Evolutionary conservation across 2,329 filamentous ascomycete species (phyloP), one percentile per base, ranked within the genome.

Genomic region (Ophiocordyceps australis): DNA sequence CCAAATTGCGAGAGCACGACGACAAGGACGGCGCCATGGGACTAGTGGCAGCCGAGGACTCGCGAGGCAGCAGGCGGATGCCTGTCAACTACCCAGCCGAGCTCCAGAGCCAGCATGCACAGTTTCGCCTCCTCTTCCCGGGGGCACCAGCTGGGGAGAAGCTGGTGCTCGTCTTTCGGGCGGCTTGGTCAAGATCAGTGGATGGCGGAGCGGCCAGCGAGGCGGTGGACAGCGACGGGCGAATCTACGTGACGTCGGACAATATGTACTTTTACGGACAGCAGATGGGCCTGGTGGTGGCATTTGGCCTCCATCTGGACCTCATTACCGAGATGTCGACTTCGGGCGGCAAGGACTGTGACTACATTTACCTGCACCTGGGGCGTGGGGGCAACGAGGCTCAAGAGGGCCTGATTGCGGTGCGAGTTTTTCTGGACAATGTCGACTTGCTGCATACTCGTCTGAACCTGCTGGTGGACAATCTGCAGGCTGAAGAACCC

Each of bases 251-350:
- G 31, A 95, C 86, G 1, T 64, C 75, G 0, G 73, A 76, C 33
- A 78, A 85, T 35, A 73, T 98, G 46, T 95, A 92, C 49, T 95
- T 98, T 44, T 98, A 94, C 51, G 91, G 85, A 39, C 79, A 95
- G 42, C 80, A 94, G 43, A 73, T 94, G 46, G 89, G 89, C 5
- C 63, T 98, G 5, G 77, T 95, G 1, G 62, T 93, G 19, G 79
- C 86, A 2, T 86, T 83, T 26, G 69, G 69, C 11, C 69, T 91
- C 26, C 71, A 65, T 28, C 59, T 98, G 30, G 65, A 74, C 28
- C 72, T 66, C 24, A 81, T 98, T 29, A 71, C 72, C 7, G 89
- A 95, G 49, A 81, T 95, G 22, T 94, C 82, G 14, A 80, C 80
- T 20, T 82, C 82, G 3, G 76, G 82, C 9, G 89, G 89, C 13